A percentile compares a stretch with the other conserved stretches of the same genome.
These are phyloP conservation scores for Parachaetomium inaequale DNA, from an alignment of 495 filamentous ascomycete genomes.

Conservation along the genomic window DNA sequence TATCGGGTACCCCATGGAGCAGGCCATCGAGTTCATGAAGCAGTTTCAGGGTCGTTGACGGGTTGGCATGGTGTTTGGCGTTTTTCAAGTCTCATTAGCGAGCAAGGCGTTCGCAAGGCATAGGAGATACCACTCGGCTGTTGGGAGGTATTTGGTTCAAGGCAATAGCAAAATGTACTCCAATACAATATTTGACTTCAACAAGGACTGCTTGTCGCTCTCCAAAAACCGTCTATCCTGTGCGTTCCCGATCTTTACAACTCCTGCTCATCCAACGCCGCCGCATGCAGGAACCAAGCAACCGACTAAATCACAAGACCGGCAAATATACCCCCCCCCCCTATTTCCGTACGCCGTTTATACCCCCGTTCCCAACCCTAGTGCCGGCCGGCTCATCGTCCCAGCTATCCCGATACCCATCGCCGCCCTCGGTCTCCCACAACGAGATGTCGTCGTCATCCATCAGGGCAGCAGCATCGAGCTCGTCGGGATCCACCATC, in stretches of 20 bases:
- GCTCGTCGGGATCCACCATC: slow-evolving; percentile 36
- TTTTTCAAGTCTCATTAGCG: background rate
- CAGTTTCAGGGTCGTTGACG: slow-evolving; percentile 40
- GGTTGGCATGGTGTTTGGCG: slow-evolving; percentile 1
- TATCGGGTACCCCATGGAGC: slow-evolving; percentile 78
- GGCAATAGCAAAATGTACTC: background rate
- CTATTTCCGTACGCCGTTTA: slow-evolving; percentile 2
- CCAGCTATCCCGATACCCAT: slow-evolving; percentile 37
- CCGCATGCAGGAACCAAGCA: slow-evolving; percentile 1
- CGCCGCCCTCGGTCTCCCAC: slow-evolving; percentile 46
- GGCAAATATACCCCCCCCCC: too few species aligned
- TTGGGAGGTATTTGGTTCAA: background rate
- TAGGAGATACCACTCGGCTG: background rate
- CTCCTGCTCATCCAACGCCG: background rate
- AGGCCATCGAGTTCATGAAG: slow-evolving; percentile 67
- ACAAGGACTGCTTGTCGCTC: background rate
- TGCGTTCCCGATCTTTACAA: background rate
- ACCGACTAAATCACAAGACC: background rate
- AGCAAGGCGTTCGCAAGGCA: slow-evolving; percentile 9
- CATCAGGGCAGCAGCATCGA: slow-evolving; percentile 44
- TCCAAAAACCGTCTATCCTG: background rate
- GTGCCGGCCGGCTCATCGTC: slow-evolving; percentile 22
- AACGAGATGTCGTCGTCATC: slow-evolving; percentile 61
- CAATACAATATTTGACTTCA: background rate
- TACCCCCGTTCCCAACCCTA: background rate